Evolutionary conservation across 2,329 filamentous ascomycete species (phyloP), one percentile per base, ranked within the genome.

Genomic region (Teratosphaeria destructans): DNA sequence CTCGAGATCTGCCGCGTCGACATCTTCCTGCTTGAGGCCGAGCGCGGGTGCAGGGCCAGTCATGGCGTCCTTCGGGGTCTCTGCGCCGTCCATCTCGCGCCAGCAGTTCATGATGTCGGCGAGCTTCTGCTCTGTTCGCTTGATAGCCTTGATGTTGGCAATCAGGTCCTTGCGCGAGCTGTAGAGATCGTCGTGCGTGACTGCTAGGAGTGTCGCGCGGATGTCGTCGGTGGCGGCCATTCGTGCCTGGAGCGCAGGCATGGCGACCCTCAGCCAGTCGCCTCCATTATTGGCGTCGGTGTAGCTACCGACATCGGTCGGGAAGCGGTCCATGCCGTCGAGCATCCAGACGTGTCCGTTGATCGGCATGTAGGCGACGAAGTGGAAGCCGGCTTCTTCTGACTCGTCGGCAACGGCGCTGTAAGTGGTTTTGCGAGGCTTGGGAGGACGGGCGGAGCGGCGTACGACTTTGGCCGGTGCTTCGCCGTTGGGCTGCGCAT

Each of bases 301-400:
- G 58, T 64, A 63, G 19, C 35, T 71, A 75, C 86, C 86, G 59
- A 91, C 77, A 59, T 79, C 81, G 37, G 84, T 81, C 3, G 90
- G 93, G 63, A 85, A 83, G 52, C 78, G 78, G 71, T 92, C 85
- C 26, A 96, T 77, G 4, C 93, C 93, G 72, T 97, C 93, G 5
- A 97, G 83, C 71, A 92, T 89, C 90, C 90, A 96, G 14, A 96
- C 82, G 59, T 83, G 78, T 2, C 83, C 85, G n/a, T 82, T 79
- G 14, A 85, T 82, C 2, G 90, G 89, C 34, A 96, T 85, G 69
- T 93, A 96, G 6, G 91, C 92, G 63, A 95, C 87, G 72, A 94
- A 97, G 70, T 97, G 93, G 69, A 87, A 94, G 0, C 83, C 85
- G 12, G 82, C 80, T n/a, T 89, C 82, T 0, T 79, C 75, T 6